These are phyloP conservation scores for Fusarium brevicatenulatum DNA, from an alignment of 2,329 filamentous ascomycete species.

Conservation along the genomic window DNA sequence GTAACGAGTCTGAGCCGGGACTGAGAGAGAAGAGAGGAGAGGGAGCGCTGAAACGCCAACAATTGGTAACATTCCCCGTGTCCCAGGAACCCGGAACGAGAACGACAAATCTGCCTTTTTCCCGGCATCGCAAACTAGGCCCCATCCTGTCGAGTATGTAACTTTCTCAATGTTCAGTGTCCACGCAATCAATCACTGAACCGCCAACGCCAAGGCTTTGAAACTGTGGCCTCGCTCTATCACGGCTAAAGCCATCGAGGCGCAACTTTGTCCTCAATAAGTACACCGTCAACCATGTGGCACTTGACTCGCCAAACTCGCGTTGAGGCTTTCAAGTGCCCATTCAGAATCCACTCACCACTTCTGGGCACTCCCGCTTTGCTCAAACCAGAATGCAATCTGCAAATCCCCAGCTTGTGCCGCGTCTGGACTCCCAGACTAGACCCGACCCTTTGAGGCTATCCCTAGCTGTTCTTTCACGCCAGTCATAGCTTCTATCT, in stretches of 20 bases:
- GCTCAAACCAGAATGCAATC: slow-evolving; percentile 16
- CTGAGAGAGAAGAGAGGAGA: background rate
- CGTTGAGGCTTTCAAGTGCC: background rate
- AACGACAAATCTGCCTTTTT: background rate
- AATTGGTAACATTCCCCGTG: slow-evolving; percentile 21
- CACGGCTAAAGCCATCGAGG: slow-evolving; percentile 12
- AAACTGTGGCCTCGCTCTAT: background rate
- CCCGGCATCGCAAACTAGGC: slow-evolving; percentile 8
- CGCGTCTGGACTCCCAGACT: slow-evolving; percentile 15
- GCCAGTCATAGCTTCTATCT: background rate
- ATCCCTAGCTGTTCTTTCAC: background rate
- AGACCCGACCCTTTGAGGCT: background rate
- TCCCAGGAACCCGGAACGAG: slow-evolving; percentile 26
- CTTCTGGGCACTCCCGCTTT: slow-evolving; percentile 7
- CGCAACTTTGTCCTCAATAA: background rate
- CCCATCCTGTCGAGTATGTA: background rate
- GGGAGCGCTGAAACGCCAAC: background rate
- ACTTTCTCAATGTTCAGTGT: background rate
- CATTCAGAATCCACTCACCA: slow-evolving; percentile 21
- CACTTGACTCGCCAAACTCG: slow-evolving; percentile 22
- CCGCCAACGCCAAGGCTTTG: slow-evolving; percentile 9
- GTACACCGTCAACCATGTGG: slow-evolving; percentile 10
- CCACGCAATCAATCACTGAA: background rate
- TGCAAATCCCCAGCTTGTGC: slow-evolving; percentile 14
- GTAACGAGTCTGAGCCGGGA: background rate